phyloP scores from a whole-genome alignment of 352 stramenopile genomes.

The Phytophthora brassicae region DNA sequence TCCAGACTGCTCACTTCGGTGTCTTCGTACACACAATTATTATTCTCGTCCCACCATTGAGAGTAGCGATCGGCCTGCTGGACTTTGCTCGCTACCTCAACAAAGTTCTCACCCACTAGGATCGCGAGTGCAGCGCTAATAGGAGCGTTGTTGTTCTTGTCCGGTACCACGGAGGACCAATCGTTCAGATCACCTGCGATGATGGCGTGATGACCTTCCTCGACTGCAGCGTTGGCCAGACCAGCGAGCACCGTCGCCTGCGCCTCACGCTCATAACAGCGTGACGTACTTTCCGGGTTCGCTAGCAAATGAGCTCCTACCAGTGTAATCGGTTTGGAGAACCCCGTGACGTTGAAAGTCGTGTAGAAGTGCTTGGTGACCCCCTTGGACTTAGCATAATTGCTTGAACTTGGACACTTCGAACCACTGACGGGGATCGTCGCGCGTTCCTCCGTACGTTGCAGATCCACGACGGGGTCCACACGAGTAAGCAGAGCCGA shows the following conservation, averaged over 20 bases:
- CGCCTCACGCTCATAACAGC: conserved; percentile 63
- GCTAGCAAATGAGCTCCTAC: conserved; percentile 68
- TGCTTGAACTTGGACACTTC: conserved; percentile 45
- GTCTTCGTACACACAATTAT: conserved; percentile 56
- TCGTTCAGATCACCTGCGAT: conserved; percentile 75
- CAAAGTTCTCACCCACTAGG: conserved; percentile 45
- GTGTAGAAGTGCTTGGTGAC: conserved; percentile 79
- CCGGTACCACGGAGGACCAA: conserved; percentile 45
- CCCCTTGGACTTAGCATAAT: conserved; percentile 44
- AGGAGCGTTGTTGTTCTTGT: conserved; percentile 65
- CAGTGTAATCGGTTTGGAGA: conserved; percentile 66
- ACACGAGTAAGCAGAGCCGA: conserved; percentile 62
- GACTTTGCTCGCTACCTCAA: conserved; percentile 45
- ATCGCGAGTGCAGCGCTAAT: conserved; percentile 58
- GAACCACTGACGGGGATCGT: conserved; percentile 54
- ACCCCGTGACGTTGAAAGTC: conserved; percentile 62
- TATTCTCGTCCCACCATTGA: conserved; percentile 66
- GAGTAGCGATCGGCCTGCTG: conserved; percentile 48
- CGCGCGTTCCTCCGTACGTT: conserved; percentile 37
- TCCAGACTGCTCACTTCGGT: conserved; percentile 56
- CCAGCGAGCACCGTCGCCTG: conserved; percentile 56
- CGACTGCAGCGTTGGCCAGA: conserved; percentile 44
- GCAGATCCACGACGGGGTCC: conserved; percentile 50
- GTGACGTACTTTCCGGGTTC: conserved; percentile 52
- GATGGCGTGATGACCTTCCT: conserved; percentile 54